phyloP scores from a whole-genome alignment of 2,329 filamentous ascomycete genomes.

The Fusarium brachygibbosum region DNA sequence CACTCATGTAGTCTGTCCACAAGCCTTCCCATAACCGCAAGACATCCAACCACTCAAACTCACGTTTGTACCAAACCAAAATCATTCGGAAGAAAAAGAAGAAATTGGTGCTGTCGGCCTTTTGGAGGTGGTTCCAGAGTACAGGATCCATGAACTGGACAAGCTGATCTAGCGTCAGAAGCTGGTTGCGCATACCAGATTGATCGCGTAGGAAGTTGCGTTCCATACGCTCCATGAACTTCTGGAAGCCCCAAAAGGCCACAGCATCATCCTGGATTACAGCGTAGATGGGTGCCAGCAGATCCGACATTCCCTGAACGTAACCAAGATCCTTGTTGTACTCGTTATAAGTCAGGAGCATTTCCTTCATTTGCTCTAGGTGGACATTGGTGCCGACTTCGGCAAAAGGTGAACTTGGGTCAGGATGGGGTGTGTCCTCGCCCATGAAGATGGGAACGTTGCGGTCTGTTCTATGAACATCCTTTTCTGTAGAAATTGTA shows the following conservation, averaged over 20 bases:
- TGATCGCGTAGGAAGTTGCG: constrained; percentile 96
- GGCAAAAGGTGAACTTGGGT: constrained; percentile 94
- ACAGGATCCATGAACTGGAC: constrained; percentile 97
- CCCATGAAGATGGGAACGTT: constrained; percentile 95
- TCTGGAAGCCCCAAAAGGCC: constrained; percentile 96
- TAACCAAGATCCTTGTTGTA: constrained; percentile 96
- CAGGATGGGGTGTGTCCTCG: constrained; percentile 95
- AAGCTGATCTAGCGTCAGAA: constrained; percentile 91
- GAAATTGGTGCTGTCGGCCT: constrained; percentile 96
- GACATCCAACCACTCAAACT: constrained; percentile 91
- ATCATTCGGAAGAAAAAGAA: constrained; percentile 99
- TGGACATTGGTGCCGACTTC: constrained; percentile 96
- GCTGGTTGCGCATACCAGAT: constrained; percentile 93
- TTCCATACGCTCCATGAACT: constrained; percentile 98
- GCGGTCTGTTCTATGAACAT: constrained; percentile 96
- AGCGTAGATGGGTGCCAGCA: constrained; percentile 95
- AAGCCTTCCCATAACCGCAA: constrained; percentile 90
- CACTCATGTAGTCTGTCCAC: constrained; percentile 92
- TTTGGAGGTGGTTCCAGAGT: constrained; percentile 89
- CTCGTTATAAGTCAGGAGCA: constrained; percentile 98
- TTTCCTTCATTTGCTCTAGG: constrained; percentile 98
- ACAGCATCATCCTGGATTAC: constrained; percentile 97
- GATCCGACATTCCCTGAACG: constrained; percentile 98
- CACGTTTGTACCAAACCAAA: constrained; percentile 98
- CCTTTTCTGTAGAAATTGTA: constrained; percentile 79